phyloP scores from a whole-genome alignment of 2,329 filamentous ascomycete species.

The Aaosphaeria pasadenensis region DNA sequence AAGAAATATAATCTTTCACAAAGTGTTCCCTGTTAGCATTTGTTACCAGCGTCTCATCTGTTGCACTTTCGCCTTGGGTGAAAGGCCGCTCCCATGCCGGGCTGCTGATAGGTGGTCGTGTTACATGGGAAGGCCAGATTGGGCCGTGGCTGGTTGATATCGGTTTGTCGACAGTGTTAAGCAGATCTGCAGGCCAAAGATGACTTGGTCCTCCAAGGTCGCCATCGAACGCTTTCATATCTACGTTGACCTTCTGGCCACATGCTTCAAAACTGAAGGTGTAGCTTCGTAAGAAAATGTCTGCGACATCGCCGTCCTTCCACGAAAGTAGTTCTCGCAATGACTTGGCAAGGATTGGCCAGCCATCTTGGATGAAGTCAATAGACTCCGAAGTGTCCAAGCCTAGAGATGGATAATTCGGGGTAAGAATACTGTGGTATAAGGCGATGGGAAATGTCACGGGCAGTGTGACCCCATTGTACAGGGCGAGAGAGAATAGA shows the following conservation, averaged over 20 bases:
- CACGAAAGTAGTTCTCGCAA: constrained; percentile 72
- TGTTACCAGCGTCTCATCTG: constrained; percentile 61
- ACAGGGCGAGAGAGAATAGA: constrained; percentile 83
- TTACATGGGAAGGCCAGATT: constrained; percentile 1
- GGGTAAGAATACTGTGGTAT: constrained; percentile 74
- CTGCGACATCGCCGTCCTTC: constrained; percentile 76
- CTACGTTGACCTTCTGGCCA: constrained; percentile 51
- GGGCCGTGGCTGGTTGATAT: not conserved
- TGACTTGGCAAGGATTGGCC: constrained; percentile 76
- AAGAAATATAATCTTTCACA: constrained; percentile 79
- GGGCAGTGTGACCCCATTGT: constrained; percentile 88
- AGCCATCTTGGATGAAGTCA: constrained; percentile 82
- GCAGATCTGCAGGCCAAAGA: constrained; percentile 2
- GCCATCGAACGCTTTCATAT: constrained; percentile 46
- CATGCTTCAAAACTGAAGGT: constrained; percentile 71
- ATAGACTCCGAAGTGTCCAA: constrained; percentile 31
- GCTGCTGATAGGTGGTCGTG: not conserved
- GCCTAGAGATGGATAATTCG: constrained; percentile 58
- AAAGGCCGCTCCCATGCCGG: not conserved
- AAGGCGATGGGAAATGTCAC: constrained; percentile 83
- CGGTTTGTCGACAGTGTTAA: not conserved
- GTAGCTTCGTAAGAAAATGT: constrained; percentile 80
- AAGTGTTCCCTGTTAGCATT: constrained; percentile 75
- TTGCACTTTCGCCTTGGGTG: not conserved
- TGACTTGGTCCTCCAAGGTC: not conserved